Conservation (phyloP, 129 eudicot species). For the Flaveria trinervia region DNA sequence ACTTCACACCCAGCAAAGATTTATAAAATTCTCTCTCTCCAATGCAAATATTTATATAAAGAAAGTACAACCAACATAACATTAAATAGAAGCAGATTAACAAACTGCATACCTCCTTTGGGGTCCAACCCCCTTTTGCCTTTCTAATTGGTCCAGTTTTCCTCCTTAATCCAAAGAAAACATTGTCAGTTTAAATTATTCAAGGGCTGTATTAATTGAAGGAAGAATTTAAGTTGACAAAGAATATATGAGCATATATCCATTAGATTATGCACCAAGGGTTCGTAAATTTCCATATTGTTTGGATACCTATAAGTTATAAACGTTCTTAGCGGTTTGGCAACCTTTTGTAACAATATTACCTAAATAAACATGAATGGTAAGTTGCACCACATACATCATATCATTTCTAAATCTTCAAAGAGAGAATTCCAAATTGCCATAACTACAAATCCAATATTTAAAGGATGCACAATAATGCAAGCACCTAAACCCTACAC, state of each 20-base stretch:
- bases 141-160: slow-evolving; percentile 90
- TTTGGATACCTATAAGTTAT: slow-evolving; percentile 2
- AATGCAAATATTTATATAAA: neutral
- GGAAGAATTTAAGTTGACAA: neutral
- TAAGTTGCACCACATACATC: slow-evolving; percentile 19
- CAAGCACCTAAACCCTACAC: slow-evolving; percentile 14
- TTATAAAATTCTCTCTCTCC: neutral
- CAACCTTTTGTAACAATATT: slow-evolving; percentile 9
- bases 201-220: slow-evolving; percentile 5
- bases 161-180: slow-evolving; percentile 54
- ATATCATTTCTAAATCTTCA: slow-evolving; percentile 1
- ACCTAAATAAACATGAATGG: slow-evolving; percentile 26
- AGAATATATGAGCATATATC: slow-evolving; percentile 3
- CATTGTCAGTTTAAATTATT: slow-evolving; percentile 19
- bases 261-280: neutral
- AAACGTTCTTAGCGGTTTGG: neutral
- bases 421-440: slow-evolving; percentile 4
- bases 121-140: slow-evolving; percentile 99
- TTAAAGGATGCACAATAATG: slow-evolving; percentile 7
- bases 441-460: slow-evolving; percentile 4
- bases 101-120: slow-evolving; percentile 74
- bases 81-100: slow-evolving; percentile 1
- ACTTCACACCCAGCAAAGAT: neutral
- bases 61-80: neutral
- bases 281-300: neutral